These are phyloP conservation scores for Hypoxylon sp. DNA, from an alignment of 2,329 filamentous ascomycete genomes.

Conservation along the genomic window DNA sequence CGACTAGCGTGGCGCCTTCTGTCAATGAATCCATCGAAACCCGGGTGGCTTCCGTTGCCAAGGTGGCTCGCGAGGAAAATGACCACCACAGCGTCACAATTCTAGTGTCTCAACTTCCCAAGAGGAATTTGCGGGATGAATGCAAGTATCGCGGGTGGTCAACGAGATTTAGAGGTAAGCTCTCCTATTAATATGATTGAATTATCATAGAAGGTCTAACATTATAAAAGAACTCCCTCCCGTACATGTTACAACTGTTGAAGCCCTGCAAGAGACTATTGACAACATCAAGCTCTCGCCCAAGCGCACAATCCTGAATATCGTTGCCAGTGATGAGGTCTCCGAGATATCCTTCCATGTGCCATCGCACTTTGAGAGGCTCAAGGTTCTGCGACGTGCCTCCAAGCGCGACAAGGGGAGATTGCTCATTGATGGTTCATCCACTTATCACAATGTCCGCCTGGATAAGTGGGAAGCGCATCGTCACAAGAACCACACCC, in stretches of 20 bases:
- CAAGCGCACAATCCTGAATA: conserved; percentile 10
- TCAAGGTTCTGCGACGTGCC: conserved; percentile 15
- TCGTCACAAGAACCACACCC: conserved; percentile 17
- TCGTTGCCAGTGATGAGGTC: conserved; percentile 8
- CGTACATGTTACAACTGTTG: conserved; percentile 4
- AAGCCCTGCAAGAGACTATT: conserved; percentile 11
- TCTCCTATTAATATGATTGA: neutral
- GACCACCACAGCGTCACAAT: conserved; percentile 17
- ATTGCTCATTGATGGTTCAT: conserved; percentile 11
- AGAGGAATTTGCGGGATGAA: conserved; percentile 8
- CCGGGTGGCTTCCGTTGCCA: neutral
- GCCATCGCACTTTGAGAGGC: conserved; percentile 18
- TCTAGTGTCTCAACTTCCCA: conserved; percentile 11
- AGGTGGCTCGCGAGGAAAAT: conserved; percentile 8
- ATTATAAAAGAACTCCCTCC: conserved; percentile 1
- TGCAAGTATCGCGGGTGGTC: conserved; percentile 17
- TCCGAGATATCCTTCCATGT: conserved; percentile 12
- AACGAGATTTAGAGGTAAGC: conserved; percentile 8
- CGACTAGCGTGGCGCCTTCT: neutral
- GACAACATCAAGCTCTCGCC: conserved; percentile 9
- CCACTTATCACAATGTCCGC: conserved; percentile 13
- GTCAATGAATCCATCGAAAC: conserved; percentile 8
- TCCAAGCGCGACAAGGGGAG: conserved; percentile 15
- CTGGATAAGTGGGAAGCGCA: conserved; percentile 12
- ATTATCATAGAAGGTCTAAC: neutral